Base-by-base conservation (phyloP, 352 stramenopile genomes). In the Phytophthora palmivora region DNA sequence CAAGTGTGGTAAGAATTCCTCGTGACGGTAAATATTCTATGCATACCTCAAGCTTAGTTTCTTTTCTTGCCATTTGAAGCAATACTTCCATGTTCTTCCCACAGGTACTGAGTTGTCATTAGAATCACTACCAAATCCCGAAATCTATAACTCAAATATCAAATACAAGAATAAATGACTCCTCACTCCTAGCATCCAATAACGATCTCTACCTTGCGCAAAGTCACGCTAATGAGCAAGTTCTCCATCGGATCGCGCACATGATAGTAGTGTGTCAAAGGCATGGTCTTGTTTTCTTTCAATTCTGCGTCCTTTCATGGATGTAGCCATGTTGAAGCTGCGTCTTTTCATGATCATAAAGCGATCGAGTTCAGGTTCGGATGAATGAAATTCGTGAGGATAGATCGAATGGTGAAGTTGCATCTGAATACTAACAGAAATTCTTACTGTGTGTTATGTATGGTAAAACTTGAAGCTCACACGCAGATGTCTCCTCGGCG, bases 211-310 rank as follows among this genome's bases (percentile, higher is more conserved):
- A 88, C 84, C 80, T 93, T 91, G 39, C 82, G 80, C 18, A 86
- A 68, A 2, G 70, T 79, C 19, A 91, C 79, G 15, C 66, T 62
- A 28, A 93, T 39, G 39, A 63, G 67, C 14, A 93, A 57, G 49
- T 91, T 87, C 60, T 89, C 80, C 57, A 93, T 89, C 9, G 84
- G 80, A 54, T 90, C 82, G 58, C 76, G 76, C 41, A 84, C 84
- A 76, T 91, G 82, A 59, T 91, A 93, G 67, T 79, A 84, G 30
- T 79, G 64, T 39, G 78, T 88, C 46, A 67, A 45, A 41, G 57
- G 51, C 71, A 78, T 85, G 18, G 2, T 38, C 32, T 22, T 45
- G 14, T 43, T n/a, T n/a, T 37, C 11, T 36, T 37, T 21, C 21
- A 6, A 11, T 11, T 11, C 51, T 16, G 47, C 51, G 54, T 46